Conservation (phyloP, 1,284 basidiomycete genomes). For the Agaricales sp. region DNA sequence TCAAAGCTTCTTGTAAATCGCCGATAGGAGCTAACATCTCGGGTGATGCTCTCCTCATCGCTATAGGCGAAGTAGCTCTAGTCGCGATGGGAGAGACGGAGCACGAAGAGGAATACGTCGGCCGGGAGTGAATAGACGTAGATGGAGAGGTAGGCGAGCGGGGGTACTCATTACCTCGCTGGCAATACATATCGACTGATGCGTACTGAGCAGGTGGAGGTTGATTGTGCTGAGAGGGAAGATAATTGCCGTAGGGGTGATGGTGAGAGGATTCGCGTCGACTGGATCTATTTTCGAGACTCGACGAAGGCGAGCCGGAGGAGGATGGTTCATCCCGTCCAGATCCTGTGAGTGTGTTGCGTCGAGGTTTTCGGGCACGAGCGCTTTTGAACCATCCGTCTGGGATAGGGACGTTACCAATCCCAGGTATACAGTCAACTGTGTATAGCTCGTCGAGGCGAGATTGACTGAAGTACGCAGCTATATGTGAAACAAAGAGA, state of each 20-base stretch:
- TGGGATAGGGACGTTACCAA: constrained; percentile 55
- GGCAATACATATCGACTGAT: background rate
- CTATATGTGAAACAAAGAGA: no score
- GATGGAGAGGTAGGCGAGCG: background rate
- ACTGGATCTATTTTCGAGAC: background rate
- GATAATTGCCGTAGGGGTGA: no score
- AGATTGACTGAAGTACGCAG: constrained; percentile 73
- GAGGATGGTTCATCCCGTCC: constrained; percentile 39
- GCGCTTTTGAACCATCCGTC: constrained; percentile 71
- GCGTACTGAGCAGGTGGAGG: background rate
- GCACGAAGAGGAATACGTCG: background rate
- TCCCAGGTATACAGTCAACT: constrained; percentile 52
- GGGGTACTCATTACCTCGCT: background rate
- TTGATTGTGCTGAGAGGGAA: background rate
- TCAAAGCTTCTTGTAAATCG: background rate
- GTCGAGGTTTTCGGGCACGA: constrained; percentile 43
- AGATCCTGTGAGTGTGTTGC: constrained; percentile 18
- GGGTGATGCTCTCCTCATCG: background rate
- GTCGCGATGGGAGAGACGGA: no score
- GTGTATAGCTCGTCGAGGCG: constrained; percentile 56
- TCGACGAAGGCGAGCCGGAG: background rate
- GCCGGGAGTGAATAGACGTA: background rate
- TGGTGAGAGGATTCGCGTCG: background rate
- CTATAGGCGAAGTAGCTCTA: background rate
- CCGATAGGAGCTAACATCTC: background rate